A percentile compares a stretch with the other conserved stretches of the same genome.
phyloP scores from a whole-genome alignment of 768 basidiomycete species.

The Pilatotrama ljubarskyi region DNA sequence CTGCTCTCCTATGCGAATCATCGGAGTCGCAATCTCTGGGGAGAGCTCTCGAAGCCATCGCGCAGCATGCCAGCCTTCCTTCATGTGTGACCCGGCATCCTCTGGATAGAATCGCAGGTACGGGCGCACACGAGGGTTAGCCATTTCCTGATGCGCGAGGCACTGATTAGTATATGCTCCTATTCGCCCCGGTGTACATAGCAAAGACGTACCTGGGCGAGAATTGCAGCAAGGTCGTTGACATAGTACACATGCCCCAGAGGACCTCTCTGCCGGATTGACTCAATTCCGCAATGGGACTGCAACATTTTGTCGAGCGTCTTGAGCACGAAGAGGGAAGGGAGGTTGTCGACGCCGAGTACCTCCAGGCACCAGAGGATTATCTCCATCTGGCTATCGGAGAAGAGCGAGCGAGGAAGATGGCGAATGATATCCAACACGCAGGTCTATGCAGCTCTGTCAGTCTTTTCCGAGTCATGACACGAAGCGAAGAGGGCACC shows the following conservation, averaged over 20 bases:
- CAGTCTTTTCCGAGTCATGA: no score
- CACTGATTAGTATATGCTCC: no score
- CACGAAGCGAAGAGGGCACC: no score
- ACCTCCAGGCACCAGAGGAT: slow-evolving; percentile 5
- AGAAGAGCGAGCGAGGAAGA: slow-evolving; percentile 11
- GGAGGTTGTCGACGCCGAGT: neutral
- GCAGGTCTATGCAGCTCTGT: slow-evolving; percentile 2
- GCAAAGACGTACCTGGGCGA: slow-evolving; percentile 12
- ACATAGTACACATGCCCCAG: slow-evolving; percentile 7
- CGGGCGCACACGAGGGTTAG: slow-evolving; percentile 12
- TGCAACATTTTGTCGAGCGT: neutral
- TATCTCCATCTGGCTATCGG: slow-evolving; percentile 4
- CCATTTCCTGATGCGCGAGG: slow-evolving; percentile 12
- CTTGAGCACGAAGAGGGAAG: neutral
- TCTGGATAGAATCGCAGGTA: slow-evolving; percentile 8
- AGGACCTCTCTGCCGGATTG: neutral
- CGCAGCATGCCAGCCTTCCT: slow-evolving; percentile 4
- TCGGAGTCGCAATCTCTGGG: neutral
- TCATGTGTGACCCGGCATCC: neutral
- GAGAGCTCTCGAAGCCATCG: slow-evolving; percentile 6
- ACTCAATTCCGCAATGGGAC: neutral
- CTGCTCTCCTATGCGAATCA: neutral
- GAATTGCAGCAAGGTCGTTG: slow-evolving; percentile 3
- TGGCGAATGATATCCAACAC: slow-evolving; percentile 1
- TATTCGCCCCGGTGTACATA: no score